These are phyloP conservation scores for Metarhizium album DNA, from an alignment of 2,329 filamentous ascomycete species.

Conservation along the genomic window DNA sequence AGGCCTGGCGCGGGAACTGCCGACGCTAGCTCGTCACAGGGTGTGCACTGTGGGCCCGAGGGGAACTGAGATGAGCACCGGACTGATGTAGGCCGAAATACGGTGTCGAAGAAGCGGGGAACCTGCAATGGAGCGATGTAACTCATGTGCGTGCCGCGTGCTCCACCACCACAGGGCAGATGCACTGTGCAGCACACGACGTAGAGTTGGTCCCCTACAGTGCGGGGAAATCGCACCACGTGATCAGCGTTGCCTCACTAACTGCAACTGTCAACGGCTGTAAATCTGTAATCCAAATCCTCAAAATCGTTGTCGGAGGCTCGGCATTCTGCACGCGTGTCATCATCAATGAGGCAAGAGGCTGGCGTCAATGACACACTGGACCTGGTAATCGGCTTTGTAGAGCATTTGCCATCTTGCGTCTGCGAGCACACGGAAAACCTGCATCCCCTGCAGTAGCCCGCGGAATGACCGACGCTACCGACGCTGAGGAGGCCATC, in stretches of 20 bases:
- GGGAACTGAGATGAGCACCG: too few species aligned
- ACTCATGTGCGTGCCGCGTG: too few species aligned
- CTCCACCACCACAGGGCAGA: too few species aligned
- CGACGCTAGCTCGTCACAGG: background rate
- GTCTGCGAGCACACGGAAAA: background rate
- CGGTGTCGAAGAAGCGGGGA: background rate
- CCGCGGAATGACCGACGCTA: conserved; percentile 32
- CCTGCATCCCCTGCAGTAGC: background rate
- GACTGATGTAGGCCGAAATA: background rate
- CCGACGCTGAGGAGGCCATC: conserved; percentile 32
- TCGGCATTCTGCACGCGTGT: conserved; percentile 1
- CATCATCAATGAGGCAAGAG: background rate
- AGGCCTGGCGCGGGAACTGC: background rate
- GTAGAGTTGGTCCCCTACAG: background rate
- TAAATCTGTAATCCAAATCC: background rate
- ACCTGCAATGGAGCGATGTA: background rate
- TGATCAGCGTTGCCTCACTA: background rate
- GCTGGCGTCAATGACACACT: background rate
- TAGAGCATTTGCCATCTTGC: background rate
- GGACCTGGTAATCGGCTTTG: background rate
- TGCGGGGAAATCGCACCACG: background rate
- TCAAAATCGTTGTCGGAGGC: background rate
- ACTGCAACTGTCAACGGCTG: background rate
- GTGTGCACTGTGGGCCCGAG: background rate
- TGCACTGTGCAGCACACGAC: background rate